Conservation (phyloP, 1,139 yeast species). For the Yamadazyma aaseri region DNA sequence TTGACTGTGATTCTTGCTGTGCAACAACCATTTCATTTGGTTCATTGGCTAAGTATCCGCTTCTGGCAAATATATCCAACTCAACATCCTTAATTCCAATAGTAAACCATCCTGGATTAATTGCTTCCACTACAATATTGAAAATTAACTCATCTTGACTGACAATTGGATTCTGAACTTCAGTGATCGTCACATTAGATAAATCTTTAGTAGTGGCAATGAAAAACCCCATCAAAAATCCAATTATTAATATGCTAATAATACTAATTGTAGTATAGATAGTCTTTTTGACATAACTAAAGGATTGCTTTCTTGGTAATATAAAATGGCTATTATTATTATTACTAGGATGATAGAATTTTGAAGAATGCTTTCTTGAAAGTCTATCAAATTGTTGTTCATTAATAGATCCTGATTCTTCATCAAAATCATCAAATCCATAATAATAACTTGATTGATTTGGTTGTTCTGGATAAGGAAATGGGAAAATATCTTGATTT, state of each 20-base stretch:
- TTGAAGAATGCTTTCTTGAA: conserved; percentile 13
- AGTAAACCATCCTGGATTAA: conserved; percentile 83
- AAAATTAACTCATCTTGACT: conserved; percentile 85
- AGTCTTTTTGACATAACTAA: conserved; percentile 45
- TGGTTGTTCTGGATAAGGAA: conserved; percentile 51
- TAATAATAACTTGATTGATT: conserved; percentile 25
- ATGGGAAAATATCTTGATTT: conserved; percentile 43
- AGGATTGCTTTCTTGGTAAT: conserved; percentile 31
- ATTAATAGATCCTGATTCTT: conserved; percentile 23
- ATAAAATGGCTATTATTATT: conserved; percentile 25
- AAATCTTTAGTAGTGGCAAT: conserved; percentile 87
- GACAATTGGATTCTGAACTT: conserved; percentile 70
- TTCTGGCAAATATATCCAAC: conserved; percentile 83
- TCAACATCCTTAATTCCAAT: conserved; percentile 67
- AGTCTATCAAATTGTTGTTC: conserved; percentile 21
- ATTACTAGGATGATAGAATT: conserved; percentile 18
- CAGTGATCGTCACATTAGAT: conserved; percentile 57
- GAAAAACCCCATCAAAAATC: conserved; percentile 79
- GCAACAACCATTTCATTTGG: conserved; percentile 4
- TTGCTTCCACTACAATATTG: conserved; percentile 72
- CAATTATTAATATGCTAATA: conserved; percentile 56
- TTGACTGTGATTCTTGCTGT: background rate
- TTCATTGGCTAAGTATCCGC: conserved; percentile 46
- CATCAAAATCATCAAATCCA: conserved; percentile 44
- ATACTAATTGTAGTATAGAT: conserved; percentile 58